Evolutionary conservation across 1,139 yeast genomes (phyloP), one percentile per base, ranked within the genome.

Genomic region (Lodderomyces elongisporus): DNA sequence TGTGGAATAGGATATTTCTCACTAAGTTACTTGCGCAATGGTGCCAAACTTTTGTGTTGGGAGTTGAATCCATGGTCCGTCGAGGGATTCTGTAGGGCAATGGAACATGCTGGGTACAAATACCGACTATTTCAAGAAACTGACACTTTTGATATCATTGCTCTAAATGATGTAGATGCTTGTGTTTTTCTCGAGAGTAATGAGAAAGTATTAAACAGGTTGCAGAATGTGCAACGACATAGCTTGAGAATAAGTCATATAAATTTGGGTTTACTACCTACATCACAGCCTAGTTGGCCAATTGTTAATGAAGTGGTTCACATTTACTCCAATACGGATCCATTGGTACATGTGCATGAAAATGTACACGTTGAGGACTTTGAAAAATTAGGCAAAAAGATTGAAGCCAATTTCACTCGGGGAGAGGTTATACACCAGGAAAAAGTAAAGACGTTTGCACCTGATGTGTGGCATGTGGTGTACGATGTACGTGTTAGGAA

Each of bases 1-100:
- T 78, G 85, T 20, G 96, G 96, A 0, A 85, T 87, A 33, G 96
- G 96, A 2, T 87, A 87, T 54, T 87, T 87, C 52, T 73, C 89
- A 4, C 58, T 87, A 23, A 71, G 85, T 29, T 87, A 87, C 48
- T 62, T 84, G 31, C 62, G 60, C 31, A 63, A 68, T 25, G 69
- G 71, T 1, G 87, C 85, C 1, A 59, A 60, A 13, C 59, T 84
- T 0, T 69, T 79, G 30, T 79, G 94, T 49, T 87, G 95, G 87
- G 96, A 87, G 44, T 58, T 87, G 30, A 87, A 87, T 48, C 85
- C 88, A 1, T 85, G 91, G 93, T 82, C 93, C 30, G 70, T 82
- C 5, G 77, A 79, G 45, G 95, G 94, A 0, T 62, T 85, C 26
- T 47, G 58, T 2, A 60, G 77, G 28, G 88, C 88, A 1, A 66